Evolutionary conservation across 345 rosid genomes (phyloP), one percentile per base, ranked within the genome.

Genomic region (Trapa incisa): DNA sequence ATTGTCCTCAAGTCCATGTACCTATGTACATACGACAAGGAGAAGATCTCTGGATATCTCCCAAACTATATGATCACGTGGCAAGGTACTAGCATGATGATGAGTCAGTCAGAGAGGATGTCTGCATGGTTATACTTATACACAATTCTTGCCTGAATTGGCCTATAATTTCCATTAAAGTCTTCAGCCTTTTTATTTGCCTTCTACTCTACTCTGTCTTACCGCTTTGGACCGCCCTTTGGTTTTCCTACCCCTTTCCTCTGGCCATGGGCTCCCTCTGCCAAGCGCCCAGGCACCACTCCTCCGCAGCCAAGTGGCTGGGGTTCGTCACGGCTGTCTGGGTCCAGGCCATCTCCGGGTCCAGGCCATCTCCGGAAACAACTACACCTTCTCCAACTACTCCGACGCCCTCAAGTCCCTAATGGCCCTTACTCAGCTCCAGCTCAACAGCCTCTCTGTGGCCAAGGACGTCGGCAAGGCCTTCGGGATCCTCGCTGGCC

Each of bases 391-490:
- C 79, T 87, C 98, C 0, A 90, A 93, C 67, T 93, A 93, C 80
- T 93, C 98, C 0, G 89, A 84, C n/a, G 89, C 96, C 67, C 80
- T 92, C 56, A 92, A 92, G 64, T 74, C 89, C 39, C 86, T 93
- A 8, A 93, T 93, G 98, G 84, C 73, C 73, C 85, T 93, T 53
- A 88, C 89, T 41, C 98, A 90, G 54, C 86, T 88, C 64, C 65
- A 93, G 45, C 96, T 93, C 52, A 93, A 93, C 80, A 83, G 80
- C 73, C 75, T 90, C 11, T 93, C 97, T 0, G 97, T 90, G 0
- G 98, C 95, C 22, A 93, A 93, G 81, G 98, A 90, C 58, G 81
- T 90, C 6, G 98, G 98, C 6, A 93, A 93, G 72, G 98, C 98
- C 9, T 93, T 93, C 22, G 98, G 98, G 14, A 76, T 93, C 66